A percentile compares a stretch with the other conserved stretches of the same genome.
Conservation (phyloP, 805 yeast species). For the Yamadazyma sp. region DNA sequence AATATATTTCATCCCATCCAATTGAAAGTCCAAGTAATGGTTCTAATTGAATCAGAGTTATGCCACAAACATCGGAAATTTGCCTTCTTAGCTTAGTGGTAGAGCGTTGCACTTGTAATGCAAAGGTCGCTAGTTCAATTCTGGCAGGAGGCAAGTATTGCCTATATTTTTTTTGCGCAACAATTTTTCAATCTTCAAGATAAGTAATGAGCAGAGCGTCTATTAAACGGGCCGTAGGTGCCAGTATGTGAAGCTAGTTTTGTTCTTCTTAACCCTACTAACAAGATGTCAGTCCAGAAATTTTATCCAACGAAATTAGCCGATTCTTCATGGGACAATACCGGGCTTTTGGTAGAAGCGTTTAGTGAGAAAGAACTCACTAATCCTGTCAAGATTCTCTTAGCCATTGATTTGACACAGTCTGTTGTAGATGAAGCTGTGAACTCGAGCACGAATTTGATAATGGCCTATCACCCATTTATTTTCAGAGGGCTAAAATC, state of each 20-base stretch:
- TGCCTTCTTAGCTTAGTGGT: too few relatives aligned
- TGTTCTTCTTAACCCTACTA: too few relatives aligned
- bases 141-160: too few relatives aligned
- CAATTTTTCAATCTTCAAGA: not conserved
- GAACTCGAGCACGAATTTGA: conserved; percentile 46
- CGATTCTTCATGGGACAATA: conserved; percentile 91
- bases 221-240: conserved; percentile 16
- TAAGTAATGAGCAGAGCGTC: conserved; percentile 86
- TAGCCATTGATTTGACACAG: conserved; percentile 84
- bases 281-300: conserved; percentile 69
- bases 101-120: conserved; percentile 99
- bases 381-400: conserved; percentile 36
- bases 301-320: conserved; percentile 82
- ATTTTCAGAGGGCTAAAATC: conserved; percentile 85
- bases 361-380: conserved; percentile 7
- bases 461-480: conserved; percentile 90
- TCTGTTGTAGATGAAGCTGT: conserved; percentile 87
- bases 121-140: conserved; percentile 95
- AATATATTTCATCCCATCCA: too few relatives aligned
- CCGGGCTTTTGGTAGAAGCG: conserved; percentile 84
- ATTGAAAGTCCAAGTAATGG: too few relatives aligned
- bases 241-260: conserved; percentile 18
- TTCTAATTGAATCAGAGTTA: too few relatives aligned
- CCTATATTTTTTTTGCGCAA: too few relatives aligned
- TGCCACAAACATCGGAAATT: too few relatives aligned